phyloP scores from a whole-genome alignment of 257 asterid species.

The Solanum arcanum region DNA sequence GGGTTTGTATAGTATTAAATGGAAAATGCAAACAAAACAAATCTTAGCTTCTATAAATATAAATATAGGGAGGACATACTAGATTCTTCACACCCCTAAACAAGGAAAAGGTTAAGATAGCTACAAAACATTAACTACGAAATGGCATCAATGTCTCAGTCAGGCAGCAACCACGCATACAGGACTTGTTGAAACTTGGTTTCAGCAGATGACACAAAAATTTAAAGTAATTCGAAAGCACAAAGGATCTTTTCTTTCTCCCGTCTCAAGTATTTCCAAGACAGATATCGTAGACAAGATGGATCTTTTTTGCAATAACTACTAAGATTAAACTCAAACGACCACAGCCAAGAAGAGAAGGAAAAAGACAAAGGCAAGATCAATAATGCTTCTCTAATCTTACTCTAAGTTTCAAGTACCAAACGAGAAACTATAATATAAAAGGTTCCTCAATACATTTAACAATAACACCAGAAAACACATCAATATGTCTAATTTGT shows the following conservation, averaged over 20 bases:
- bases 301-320: background rate
- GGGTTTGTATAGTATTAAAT: background rate
- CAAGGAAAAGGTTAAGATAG: background rate
- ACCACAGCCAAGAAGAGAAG: background rate
- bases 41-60: background rate
- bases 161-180: background rate
- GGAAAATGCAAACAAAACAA: background rate
- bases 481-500: background rate
- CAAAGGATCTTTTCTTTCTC: background rate
- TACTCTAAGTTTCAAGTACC: background rate
- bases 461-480: background rate
- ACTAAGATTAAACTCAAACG: background rate
- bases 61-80: background rate
- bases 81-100: background rate
- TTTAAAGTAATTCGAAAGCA: background rate
- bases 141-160: background rate
- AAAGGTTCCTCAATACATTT: background rate
- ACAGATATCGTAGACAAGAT: background rate
- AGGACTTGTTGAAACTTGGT: background rate
- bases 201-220: background rate
- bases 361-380: background rate
- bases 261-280: background rate
- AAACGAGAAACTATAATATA: background rate
- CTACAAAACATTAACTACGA: background rate
- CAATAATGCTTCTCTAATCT: background rate